Percentiles rank a stretch among this genome's conserved stretches.
These are phyloP conservation scores for Dichotomocladium elegans DNA, from an alignment of 371 early-diverging fungal species.

Conservation along the genomic window DNA sequence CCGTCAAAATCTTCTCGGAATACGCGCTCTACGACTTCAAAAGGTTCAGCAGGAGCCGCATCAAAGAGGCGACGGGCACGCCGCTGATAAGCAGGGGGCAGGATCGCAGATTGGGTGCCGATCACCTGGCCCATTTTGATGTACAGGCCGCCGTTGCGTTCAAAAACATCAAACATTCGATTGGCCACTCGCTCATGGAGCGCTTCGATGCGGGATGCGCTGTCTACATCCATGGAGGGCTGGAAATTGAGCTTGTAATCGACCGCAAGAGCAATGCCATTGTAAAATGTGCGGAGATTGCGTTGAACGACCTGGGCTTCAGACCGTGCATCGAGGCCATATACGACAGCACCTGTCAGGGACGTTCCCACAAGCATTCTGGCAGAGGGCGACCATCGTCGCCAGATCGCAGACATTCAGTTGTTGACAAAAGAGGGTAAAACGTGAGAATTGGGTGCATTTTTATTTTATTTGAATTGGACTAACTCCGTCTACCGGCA, in stretches of 20 bases:
- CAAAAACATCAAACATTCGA: conserved; percentile 76
- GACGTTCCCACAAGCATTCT: conserved; percentile 8
- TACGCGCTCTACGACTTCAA: conserved; percentile 62
- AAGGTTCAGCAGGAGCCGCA: conserved; percentile 76
- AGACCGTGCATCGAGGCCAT: conserved; percentile 46
- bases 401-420: conserved; percentile 3
- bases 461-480: too few relatives aligned
- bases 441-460: too few relatives aligned
- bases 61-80: conserved; percentile 78
- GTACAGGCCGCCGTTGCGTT: conserved; percentile 82
- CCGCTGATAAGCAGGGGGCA: conserved; percentile 72
- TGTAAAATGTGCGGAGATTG: conserved; percentile 55
- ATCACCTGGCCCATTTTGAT: conserved; percentile 91
- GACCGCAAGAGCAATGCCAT: conserved; percentile 51
- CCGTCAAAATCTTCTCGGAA: conserved; percentile 66
- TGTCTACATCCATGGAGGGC: conserved; percentile 41
- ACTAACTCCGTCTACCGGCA: not conserved
- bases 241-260: conserved; percentile 81
- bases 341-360: conserved; percentile 29
- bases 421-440: too few relatives aligned
- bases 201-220: conserved; percentile 34
- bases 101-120: conserved; percentile 72
- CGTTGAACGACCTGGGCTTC: conserved; percentile 56
- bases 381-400: conserved; percentile 1
- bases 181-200: conserved; percentile 69